Conservation (phyloP, 2,329 filamentous ascomycete species). For the Arthrobotrys entomopaga region DNA sequence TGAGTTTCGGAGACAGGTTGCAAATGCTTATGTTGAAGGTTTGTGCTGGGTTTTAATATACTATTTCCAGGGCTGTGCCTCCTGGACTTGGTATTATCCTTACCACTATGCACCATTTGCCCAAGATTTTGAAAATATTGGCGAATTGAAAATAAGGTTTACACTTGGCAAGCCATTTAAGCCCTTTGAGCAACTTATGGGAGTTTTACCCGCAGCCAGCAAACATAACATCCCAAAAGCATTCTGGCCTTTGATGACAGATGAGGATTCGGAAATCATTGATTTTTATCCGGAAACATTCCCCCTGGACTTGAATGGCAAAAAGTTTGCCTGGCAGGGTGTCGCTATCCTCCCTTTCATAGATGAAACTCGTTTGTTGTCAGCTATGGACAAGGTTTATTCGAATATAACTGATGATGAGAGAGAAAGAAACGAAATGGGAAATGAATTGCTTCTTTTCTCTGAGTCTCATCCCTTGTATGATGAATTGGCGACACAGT, state of each 20-base stretch:
- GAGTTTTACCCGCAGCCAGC: conserved; percentile 84
- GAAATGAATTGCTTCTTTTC: conserved; percentile 82
- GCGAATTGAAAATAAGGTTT: conserved; percentile 81
- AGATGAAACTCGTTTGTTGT: conserved; percentile 84
- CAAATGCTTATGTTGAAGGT: conserved; percentile 90
- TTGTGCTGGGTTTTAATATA: conserved; percentile 95
- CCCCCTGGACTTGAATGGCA: conserved; percentile 90
- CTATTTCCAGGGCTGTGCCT: conserved; percentile 97
- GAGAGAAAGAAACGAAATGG: conserved; percentile 78
- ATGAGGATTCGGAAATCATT: conserved; percentile 88
- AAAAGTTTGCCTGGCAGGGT: conserved; percentile 98
- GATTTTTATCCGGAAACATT: conserved; percentile 98
- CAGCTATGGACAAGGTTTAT: conserved; percentile 84
- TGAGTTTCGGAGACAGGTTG: conserved; percentile 90
- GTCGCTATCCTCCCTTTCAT: conserved; percentile 95
- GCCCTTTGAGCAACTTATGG: conserved; percentile 98
- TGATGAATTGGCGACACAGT: conserved; percentile 81
- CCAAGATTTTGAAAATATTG: conserved; percentile 87
- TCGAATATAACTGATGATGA: conserved; percentile 81
- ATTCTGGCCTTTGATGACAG: conserved; percentile 90
- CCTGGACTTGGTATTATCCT: conserved; percentile 99
- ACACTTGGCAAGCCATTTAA: conserved; percentile 84
- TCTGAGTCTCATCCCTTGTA: conserved; percentile 88
- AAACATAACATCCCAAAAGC: conserved; percentile 87
- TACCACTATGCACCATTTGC: conserved; percentile 99